Conservation (phyloP, 805 yeast species). For the Kluyveromyces nonfermentans region DNA sequence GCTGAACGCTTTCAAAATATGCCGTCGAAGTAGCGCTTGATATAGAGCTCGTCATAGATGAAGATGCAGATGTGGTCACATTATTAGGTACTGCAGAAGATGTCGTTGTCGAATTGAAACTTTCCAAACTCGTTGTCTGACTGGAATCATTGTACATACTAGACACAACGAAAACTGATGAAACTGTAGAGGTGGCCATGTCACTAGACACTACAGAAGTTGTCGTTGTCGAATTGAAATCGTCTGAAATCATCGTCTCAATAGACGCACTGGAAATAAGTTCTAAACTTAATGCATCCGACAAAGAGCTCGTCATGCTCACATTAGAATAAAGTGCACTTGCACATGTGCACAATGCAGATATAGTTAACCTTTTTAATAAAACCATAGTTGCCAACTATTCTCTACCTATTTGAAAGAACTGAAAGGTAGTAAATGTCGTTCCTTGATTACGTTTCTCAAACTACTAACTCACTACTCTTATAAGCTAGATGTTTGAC, state of each 20-base stretch:
- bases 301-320: neutral
- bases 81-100: neutral
- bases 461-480: too few relatives aligned
- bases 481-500: too few relatives aligned
- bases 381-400: neutral
- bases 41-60: neutral
- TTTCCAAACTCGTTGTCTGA: neutral
- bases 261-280: neutral
- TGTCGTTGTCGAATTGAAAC: neutral
- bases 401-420: neutral
- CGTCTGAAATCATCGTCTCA: neutral
- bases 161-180: too few relatives aligned
- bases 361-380: neutral
- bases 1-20: constrained; percentile 14
- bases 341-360: neutral
- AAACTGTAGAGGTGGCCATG: neutral
- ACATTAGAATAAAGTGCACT: neutral
- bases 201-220: neutral
- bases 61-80: neutral
- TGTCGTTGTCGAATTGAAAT: neutral
- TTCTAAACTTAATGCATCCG: neutral
- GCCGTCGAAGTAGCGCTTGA: constrained; percentile 8
- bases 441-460: neutral
- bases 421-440: neutral
- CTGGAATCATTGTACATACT: neutral